Base-by-base conservation (phyloP, 2,329 filamentous ascomycete species). In the Aspergillus fijiensis region DNA sequence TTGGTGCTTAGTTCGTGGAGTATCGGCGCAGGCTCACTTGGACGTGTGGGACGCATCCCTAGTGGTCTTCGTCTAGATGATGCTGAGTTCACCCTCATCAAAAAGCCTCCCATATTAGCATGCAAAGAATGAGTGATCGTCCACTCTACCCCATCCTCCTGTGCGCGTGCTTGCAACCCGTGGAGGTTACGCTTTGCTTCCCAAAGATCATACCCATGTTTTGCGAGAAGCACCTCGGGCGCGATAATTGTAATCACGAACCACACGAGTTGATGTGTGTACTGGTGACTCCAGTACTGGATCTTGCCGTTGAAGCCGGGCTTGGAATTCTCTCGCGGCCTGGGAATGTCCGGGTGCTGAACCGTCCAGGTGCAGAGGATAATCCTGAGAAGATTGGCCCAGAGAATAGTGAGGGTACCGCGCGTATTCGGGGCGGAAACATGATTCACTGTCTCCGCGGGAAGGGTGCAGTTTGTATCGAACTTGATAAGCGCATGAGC, bases 41-140 rank as follows among this genome's bases (percentile, higher is more conserved):
- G 27, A 2, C 7, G 27, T 29, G 7, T 2, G 27, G 9, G 27
- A 29, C 7, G 7, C 27, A 1, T 29, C 9, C 7, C 27, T 0
- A 29, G 1, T 9, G 27, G 27, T 29, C 27, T 29, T 29, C 27
- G 27, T 29, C 27, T 7, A 29, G 27, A 0, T 29, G 27, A 29
- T 16, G 5, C 14, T 0, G 39, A 45, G 0, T 45, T 9, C 39
- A 6, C 0, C n/a, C 51, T 39, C 23, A 54, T 21, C 21, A 23
- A 23, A 54, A 54, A 54, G 3, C 51, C 51, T n/a, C 51, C 51
- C 51, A 54, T 54, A 9, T 29, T 45, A 1, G 51, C 51, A 21
- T 47, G 47, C 1, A 54, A 7, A 0, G 7, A n/a, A 29, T 54
- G 51, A 6, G 11, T 9, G 9, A 10, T 31, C 9, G 19, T 54